Conservation (phyloP, 169 alveolate species). For the Miamiensis avidus region DNA sequence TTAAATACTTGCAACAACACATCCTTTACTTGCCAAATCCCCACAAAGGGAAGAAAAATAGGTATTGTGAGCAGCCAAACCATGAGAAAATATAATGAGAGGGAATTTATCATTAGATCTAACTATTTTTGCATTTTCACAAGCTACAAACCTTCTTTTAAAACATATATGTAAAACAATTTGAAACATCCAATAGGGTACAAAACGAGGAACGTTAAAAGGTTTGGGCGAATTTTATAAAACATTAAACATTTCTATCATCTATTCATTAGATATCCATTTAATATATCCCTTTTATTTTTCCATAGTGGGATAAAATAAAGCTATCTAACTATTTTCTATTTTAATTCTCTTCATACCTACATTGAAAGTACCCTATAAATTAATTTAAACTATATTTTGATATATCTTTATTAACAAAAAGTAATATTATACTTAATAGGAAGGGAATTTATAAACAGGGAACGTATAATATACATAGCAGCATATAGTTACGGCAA, state of each 20-base stretch:
- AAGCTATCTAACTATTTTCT: background rate
- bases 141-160: background rate
- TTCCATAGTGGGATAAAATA: background rate
- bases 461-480: background rate
- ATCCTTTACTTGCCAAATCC: background rate
- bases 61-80: background rate
- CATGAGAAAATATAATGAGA: background rate
- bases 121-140: background rate
- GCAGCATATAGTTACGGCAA: background rate
- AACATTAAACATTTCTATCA: background rate
- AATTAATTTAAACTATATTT: background rate
- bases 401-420: no score
- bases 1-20: background rate
- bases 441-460: background rate
- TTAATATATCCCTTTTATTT: background rate
- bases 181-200: background rate
- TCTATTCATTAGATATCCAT: background rate
- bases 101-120: background rate
- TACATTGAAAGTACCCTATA: background rate
- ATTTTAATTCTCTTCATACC: background rate
- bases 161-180: background rate
- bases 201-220: background rate
- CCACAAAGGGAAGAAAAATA: background rate
- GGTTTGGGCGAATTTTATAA: background rate
- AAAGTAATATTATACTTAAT: background rate